Conservation (phyloP, 2,329 filamentous ascomycete species). For the Aspergillus sp. region DNA sequence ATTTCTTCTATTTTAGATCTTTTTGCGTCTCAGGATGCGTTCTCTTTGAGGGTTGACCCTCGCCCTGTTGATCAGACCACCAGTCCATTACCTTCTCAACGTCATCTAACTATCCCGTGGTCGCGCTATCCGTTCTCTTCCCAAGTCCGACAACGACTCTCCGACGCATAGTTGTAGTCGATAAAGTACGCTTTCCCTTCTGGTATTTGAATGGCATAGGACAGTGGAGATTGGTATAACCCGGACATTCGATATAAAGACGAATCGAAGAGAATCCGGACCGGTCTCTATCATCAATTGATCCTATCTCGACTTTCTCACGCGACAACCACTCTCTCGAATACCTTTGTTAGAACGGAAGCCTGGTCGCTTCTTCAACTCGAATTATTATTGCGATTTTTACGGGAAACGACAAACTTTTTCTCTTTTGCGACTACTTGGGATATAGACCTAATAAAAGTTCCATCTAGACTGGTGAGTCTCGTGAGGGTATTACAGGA, state of each 20-base stretch:
- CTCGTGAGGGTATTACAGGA: background rate
- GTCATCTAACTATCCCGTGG: constrained; percentile 18
- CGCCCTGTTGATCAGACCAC: constrained; percentile 8
- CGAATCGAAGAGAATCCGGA: background rate
- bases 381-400: constrained; percentile 8
- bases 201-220: too few relatives aligned
- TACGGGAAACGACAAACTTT: constrained; percentile 18
- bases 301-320: background rate
- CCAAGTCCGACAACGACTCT: constrained; percentile 11
- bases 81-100: constrained; percentile 23
- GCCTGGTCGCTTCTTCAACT: constrained; percentile 23
- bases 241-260: background rate
- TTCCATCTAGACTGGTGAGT: constrained; percentile 30
- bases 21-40: constrained; percentile 17
- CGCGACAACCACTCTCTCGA: background rate
- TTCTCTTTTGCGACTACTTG: constrained; percentile 14
- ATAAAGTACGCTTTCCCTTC: background rate
- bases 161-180: constrained; percentile 4
- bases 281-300: background rate
- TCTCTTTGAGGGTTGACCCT: constrained; percentile 21
- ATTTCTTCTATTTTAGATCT: background rate
- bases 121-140: constrained; percentile 22
- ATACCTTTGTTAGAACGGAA: constrained; percentile 13
- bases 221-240: too few relatives aligned
- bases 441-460: constrained; percentile 20